phyloP scores from a whole-genome alignment of 805 yeast genomes.

The Pichia phayaonensis region DNA sequence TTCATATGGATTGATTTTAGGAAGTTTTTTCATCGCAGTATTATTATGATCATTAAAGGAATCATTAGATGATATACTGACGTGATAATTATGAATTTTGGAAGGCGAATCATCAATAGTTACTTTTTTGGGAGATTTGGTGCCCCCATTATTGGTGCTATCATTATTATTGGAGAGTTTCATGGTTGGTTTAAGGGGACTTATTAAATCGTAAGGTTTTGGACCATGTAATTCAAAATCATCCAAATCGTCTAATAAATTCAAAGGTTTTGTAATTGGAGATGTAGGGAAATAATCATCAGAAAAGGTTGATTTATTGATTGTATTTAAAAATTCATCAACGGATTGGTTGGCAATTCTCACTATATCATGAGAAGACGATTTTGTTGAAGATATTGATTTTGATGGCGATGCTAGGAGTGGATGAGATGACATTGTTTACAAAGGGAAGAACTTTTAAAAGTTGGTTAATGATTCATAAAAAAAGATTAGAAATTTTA shows the following conservation, averaged over 20 bases:
- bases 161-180: too few relatives aligned
- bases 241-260: neutral
- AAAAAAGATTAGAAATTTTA: too few relatives aligned
- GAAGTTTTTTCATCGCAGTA: neutral
- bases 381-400: neutral
- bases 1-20: slow-evolving; percentile 1
- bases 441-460: neutral
- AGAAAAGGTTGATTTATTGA: slow-evolving; percentile 10
- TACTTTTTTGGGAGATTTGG: slow-evolving; percentile 29
- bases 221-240: slow-evolving; percentile 9
- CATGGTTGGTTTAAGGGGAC: neutral
- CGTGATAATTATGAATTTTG: slow-evolving; percentile 23
- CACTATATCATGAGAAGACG: slow-evolving; percentile 18
- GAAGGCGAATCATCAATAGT: slow-evolving; percentile 34
- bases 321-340: slow-evolving; percentile 32
- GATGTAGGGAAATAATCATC: slow-evolving; percentile 2
- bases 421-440: neutral
- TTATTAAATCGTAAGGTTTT: slow-evolving; percentile 2
- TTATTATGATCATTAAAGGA: neutral
- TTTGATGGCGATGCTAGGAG: neutral
- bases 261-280: slow-evolving; percentile 7
- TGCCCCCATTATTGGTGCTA: neutral
- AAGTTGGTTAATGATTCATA: too few relatives aligned
- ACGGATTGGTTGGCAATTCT: slow-evolving; percentile 30
- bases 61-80: slow-evolving; percentile 7